Evolutionary conservation across 2,329 filamentous ascomycete genomes (phyloP).

Genomic region (Diaporthe longicolla): DNA sequence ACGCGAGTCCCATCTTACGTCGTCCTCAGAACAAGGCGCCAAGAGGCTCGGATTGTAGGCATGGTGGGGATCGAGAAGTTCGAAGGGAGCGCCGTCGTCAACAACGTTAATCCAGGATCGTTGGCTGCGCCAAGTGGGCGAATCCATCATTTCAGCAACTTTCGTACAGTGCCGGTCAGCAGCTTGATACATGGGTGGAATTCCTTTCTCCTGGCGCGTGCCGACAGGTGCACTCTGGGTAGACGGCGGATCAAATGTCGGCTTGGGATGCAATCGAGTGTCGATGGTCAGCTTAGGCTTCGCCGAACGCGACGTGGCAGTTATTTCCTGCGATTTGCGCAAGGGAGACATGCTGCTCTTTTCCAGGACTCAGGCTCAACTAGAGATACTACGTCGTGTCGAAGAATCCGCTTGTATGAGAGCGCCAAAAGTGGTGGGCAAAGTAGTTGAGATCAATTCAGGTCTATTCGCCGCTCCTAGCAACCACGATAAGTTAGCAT

Average conservation of each 20-base stretch:
- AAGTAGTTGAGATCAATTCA: background rate
- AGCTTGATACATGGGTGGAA: conserved; percentile 30
- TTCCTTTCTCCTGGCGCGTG: conserved; percentile 36
- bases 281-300: conserved; percentile 38
- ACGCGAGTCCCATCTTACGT: background rate
- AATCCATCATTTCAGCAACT: conserved; percentile 40
- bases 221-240: conserved; percentile 38
- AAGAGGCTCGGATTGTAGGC: background rate
- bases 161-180: conserved; percentile 38
- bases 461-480: background rate
- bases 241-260: background rate
- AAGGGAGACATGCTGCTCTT: conserved; percentile 14
- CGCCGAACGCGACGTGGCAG: background rate
- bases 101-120: background rate
- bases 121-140: conserved; percentile 41
- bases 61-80: background rate
- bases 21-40: background rate
- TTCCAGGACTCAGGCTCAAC: background rate
- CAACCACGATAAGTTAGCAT: background rate
- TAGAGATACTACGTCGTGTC: too few species aligned
- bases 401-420: background rate
- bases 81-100: background rate
- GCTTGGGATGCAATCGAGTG: conserved; percentile 12
- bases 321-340: background rate
- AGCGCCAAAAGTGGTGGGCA: background rate